Conservation (phyloP, 345 rosid species). For the Gossypium raimondii region DNA sequence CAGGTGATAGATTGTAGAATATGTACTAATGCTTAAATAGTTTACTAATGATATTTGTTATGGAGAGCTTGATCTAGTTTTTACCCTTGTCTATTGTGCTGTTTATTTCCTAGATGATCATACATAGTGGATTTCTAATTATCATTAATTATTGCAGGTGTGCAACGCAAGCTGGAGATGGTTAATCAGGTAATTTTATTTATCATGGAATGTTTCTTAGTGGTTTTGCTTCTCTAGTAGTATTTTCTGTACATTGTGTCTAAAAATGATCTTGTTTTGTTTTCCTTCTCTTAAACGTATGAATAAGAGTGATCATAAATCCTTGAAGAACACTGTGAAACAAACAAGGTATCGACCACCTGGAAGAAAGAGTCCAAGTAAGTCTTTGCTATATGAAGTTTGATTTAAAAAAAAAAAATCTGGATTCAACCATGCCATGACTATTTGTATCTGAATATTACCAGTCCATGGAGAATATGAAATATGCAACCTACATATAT, state of each 20-base stretch:
- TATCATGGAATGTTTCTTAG: not conserved
- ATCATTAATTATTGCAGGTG: constrained; percentile 35
- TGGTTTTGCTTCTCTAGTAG: not conserved
- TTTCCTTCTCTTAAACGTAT: constrained; percentile 33
- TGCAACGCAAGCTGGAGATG: constrained; percentile 58
- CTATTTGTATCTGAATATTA: not conserved
- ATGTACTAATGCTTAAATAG: not conserved
- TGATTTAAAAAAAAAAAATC: not conserved
- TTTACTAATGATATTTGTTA: not conserved
- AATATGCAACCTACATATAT: not conserved
- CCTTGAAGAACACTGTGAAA: constrained; percentile 34
- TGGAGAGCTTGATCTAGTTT: not conserved
- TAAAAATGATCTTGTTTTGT: not conserved
- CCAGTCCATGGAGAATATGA: not conserved
- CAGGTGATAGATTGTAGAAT: constrained; percentile 28
- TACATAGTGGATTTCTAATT: constrained; percentile 5
- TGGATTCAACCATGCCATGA: not conserved
- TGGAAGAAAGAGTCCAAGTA: constrained; percentile 76
- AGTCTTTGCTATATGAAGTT: constrained; percentile 20
- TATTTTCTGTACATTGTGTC: not conserved
- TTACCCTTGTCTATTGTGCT: not conserved
- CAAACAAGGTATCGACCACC: constrained; percentile 65
- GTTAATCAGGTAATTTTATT: constrained; percentile 39
- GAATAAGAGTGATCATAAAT: constrained; percentile 40
- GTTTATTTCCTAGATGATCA: not conserved